Percentiles rank a stretch among this genome's conserved stretches.
Conservation (phyloP, 495 filamentous ascomycete species). For the Lentithecium fluviatile region DNA sequence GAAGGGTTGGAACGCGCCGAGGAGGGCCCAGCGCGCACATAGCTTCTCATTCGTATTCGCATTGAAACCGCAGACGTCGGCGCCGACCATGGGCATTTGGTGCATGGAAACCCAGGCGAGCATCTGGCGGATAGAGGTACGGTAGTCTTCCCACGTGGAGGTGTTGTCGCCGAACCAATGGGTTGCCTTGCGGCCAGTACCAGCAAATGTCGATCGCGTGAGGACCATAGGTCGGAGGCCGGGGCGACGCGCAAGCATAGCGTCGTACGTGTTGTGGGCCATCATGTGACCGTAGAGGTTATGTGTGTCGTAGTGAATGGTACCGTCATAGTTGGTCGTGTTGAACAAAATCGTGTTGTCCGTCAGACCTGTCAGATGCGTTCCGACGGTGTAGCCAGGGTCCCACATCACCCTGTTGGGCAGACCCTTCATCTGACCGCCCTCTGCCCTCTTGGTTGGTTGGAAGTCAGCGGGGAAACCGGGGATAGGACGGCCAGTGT, state of each 20-base stretch:
- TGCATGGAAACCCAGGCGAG: conserved; percentile 75
- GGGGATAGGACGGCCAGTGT: conserved; percentile 60
- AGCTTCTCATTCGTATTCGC: conserved; percentile 70
- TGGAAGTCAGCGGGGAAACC: conserved; percentile 74
- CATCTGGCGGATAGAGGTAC: conserved; percentile 65
- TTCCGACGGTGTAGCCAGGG: conserved; percentile 77
- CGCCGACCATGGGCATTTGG: conserved; percentile 82
- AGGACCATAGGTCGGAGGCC: conserved; percentile 70
- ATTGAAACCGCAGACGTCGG: conserved; percentile 78
- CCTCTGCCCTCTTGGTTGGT: conserved; percentile 47
- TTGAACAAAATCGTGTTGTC: conserved; percentile 68
- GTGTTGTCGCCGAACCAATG: conserved; percentile 90
- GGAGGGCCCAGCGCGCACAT: conserved; percentile 77
- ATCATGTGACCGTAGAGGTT: conserved; percentile 89
- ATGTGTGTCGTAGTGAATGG: conserved; percentile 78
- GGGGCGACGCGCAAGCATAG: conserved; percentile 71
- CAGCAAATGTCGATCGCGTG: conserved; percentile 80
- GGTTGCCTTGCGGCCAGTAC: conserved; percentile 71
- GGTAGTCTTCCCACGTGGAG: conserved; percentile 71
- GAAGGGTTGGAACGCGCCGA: conserved; percentile 80
- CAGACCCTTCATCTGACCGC: conserved; percentile 55
- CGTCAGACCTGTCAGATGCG: conserved; percentile 46
- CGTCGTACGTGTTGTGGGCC: conserved; percentile 61
- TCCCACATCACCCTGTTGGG: conserved; percentile 68
- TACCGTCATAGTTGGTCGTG: conserved; percentile 68